phyloP scores from a whole-genome alignment of 257 asterid genomes.

The Hygrophila difformis region DNA sequence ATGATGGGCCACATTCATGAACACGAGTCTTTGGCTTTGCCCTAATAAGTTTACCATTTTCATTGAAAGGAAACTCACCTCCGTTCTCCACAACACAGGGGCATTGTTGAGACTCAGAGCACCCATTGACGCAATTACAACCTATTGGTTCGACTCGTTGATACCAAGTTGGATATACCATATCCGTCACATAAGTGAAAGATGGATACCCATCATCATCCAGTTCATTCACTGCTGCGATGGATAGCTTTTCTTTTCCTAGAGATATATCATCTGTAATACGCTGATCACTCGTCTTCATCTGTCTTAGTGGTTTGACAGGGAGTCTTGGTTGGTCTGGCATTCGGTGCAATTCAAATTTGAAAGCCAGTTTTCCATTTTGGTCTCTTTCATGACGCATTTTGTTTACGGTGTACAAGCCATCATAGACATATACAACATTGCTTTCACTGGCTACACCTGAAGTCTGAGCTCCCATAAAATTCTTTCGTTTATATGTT shows the following conservation, averaged over 20 bases:
- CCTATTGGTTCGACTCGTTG: slow-evolving; percentile 31
- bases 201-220: slow-evolving; percentile 34
- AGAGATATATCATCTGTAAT: slow-evolving; percentile 38
- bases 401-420: slow-evolving; percentile 41
- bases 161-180: slow-evolving; percentile 36
- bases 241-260: slow-evolving; percentile 44
- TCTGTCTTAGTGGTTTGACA: not conserved
- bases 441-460: slow-evolving; percentile 15
- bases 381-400: slow-evolving; percentile 29
- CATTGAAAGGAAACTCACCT: slow-evolving; percentile 49
- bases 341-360: slow-evolving; percentile 51
- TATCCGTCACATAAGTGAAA: slow-evolving; percentile 41
- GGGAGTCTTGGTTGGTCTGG: slow-evolving; percentile 37
- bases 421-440: slow-evolving; percentile 46
- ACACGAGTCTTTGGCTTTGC: slow-evolving; percentile 30
- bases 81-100: slow-evolving; percentile 49
- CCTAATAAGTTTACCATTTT: slow-evolving; percentile 40
- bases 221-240: slow-evolving; percentile 52
- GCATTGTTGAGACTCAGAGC: slow-evolving; percentile 49
- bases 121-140: slow-evolving; percentile 53
- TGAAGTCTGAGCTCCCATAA: slow-evolving; percentile 6
- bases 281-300: not conserved
- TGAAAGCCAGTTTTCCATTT: slow-evolving; percentile 42
- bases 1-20: slow-evolving; percentile 75
- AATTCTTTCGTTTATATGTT: slow-evolving; percentile 35